These are phyloP conservation scores for Apiospora arundinis DNA, from an alignment of 2,329 filamentous ascomycete species.

Conservation along the genomic window DNA sequence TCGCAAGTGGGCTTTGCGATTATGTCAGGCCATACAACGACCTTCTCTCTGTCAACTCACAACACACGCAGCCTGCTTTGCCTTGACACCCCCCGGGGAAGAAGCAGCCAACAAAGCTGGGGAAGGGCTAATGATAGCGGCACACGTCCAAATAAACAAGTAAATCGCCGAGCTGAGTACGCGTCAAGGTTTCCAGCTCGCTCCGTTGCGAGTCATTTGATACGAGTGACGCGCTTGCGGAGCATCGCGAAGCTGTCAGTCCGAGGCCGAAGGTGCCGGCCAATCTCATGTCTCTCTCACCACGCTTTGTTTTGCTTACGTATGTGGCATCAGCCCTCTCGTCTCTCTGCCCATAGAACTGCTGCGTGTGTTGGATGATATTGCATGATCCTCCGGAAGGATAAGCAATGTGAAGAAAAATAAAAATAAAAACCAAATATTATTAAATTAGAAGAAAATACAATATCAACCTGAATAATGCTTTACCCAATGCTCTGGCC, in stretches of 20 bases:
- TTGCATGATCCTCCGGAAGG: not conserved
- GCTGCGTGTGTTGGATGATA: not conserved
- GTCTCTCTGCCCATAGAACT: not conserved
- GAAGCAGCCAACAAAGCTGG: not conserved
- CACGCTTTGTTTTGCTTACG: not conserved
- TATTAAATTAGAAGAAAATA: too few relatives aligned
- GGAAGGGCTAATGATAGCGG: not conserved
- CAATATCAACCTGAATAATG: too few relatives aligned
- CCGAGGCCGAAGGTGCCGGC: conserved; percentile 15
- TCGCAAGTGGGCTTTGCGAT: not conserved
- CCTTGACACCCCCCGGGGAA: not conserved
- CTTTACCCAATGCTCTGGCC: not conserved
- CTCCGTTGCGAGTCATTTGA: conserved; percentile 14
- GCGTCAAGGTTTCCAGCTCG: conserved; percentile 10
- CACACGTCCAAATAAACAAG: not conserved
- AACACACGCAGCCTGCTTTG: not conserved
- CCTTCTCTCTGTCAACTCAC: not conserved
- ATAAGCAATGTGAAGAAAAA: not conserved
- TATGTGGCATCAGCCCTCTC: not conserved
- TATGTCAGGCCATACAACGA: not conserved
- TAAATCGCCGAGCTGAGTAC: not conserved
- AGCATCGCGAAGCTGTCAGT: conserved; percentile 9
- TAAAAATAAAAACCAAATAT: too few relatives aligned
- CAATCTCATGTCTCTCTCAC: not conserved
- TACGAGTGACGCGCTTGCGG: conserved; percentile 17